Evolutionary conservation across 805 yeast species (phyloP).

Genomic region (Spathaspora girioi): DNA sequence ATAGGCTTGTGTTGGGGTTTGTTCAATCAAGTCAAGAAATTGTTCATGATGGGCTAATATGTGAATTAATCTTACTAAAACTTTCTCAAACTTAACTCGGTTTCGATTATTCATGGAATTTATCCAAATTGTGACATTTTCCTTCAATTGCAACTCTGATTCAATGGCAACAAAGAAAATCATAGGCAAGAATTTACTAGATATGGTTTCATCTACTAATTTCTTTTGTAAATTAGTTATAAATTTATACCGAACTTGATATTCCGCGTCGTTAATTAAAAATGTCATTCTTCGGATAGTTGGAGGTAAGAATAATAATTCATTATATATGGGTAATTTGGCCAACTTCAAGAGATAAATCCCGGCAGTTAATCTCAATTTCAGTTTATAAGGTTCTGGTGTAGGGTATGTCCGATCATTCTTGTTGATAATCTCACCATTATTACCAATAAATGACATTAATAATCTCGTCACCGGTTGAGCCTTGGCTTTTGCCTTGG

Average conservation of each 20-base stretch:
- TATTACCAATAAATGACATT: constrained; percentile 62
- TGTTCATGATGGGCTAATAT: constrained; percentile 74
- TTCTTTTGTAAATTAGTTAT: constrained; percentile 47
- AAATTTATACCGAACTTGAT: constrained; percentile 52
- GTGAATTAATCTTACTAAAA: constrained; percentile 65
- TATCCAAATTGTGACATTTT: constrained; percentile 66
- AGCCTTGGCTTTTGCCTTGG: constrained; percentile 39
- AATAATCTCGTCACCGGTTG: constrained; percentile 67
- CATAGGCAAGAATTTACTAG: constrained; percentile 64
- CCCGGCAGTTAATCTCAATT: constrained; percentile 68
- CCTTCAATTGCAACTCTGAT: constrained; percentile 50
- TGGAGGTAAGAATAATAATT: constrained; percentile 50
- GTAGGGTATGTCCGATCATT: constrained; percentile 50
- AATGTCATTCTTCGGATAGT: constrained; percentile 52
- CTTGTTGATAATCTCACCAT: constrained; percentile 67
- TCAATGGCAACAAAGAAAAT: constrained; percentile 77
- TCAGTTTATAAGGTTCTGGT: constrained; percentile 57
- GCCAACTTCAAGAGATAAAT: constrained; percentile 61
- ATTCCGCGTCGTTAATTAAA: constrained; percentile 64
- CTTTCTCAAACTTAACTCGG: constrained; percentile 58
- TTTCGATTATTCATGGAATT: constrained; percentile 48
- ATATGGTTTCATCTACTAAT: constrained; percentile 48
- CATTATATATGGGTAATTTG: constrained; percentile 47
- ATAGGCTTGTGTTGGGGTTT: constrained; percentile 31
- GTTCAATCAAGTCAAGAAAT: constrained; percentile 40